Conservation (phyloP, 306 rosid genomes). For the Cajanus cajan region DNA sequence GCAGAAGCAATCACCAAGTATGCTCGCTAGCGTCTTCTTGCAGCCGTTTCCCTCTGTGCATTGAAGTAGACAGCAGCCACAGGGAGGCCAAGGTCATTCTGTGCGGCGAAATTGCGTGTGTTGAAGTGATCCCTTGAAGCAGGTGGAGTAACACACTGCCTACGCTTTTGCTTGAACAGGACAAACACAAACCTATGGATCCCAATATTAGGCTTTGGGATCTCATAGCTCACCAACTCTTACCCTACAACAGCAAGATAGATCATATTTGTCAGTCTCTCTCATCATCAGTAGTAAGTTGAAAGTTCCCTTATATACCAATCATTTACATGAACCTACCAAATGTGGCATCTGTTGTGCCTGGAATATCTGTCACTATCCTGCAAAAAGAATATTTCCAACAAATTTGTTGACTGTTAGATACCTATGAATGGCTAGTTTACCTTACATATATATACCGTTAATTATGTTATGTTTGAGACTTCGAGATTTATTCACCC, state of each 20-base stretch:
- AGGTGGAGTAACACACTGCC: constrained; percentile 64
- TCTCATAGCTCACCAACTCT: constrained; percentile 83
- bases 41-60: constrained; percentile 86
- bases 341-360: constrained; percentile 93
- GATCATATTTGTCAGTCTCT: neutral
- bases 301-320: neutral
- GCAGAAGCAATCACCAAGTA: neutral
- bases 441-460: neutral
- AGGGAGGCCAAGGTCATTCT: constrained; percentile 76
- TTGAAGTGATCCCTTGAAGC: constrained; percentile 73
- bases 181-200: constrained; percentile 98
- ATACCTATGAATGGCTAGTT: neutral
- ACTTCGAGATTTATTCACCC: neutral
- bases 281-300: neutral
- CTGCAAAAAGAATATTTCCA: constrained; percentile 41
- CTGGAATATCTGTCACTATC: constrained; percentile 97
- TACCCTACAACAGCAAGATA: constrained; percentile 45
- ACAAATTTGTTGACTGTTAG: constrained; percentile 20
- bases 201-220: constrained; percentile 86
- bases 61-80: constrained; percentile 97
- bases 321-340: constrained; percentile 53
- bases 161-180: constrained; percentile 69
- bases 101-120: constrained; percentile 66
- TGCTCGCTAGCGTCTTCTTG: constrained; percentile 66
- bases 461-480: constrained; percentile 4